These are phyloP conservation scores for Penicillium sp. DNA, from an alignment of 2,329 filamentous ascomycete genomes.

Conservation along the genomic window DNA sequence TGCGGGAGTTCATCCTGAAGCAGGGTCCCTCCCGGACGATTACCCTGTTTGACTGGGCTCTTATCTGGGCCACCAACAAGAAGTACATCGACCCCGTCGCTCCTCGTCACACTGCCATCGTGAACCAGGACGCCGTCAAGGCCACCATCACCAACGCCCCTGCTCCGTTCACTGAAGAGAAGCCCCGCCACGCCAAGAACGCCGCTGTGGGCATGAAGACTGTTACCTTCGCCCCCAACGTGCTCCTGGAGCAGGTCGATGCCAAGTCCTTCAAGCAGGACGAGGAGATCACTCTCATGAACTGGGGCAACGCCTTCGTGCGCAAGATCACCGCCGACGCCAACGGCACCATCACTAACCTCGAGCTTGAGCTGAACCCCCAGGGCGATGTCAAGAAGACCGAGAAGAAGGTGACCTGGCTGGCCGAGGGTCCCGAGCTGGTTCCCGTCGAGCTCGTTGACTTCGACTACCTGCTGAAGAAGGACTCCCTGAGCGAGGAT, in stretches of 20 bases:
- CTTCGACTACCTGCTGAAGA: conserved; percentile 93
- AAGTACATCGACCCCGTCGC: conserved; percentile 78
- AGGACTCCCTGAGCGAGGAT: conserved; percentile 89
- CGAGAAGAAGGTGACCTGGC: conserved; percentile 95
- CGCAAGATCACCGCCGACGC: conserved; percentile 51
- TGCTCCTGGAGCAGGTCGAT: conserved; percentile 85
- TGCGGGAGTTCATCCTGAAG: conserved; percentile 54
- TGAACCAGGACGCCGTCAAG: conserved; percentile 70
- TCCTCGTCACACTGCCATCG: conserved; percentile 72
- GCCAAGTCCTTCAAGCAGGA: conserved; percentile 76
- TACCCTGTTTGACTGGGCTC: conserved; percentile 53
- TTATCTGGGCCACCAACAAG: conserved; percentile 66
- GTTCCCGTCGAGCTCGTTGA: conserved; percentile 85
- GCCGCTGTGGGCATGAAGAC: conserved; percentile 80
- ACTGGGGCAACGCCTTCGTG: conserved; percentile 72
- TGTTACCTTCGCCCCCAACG: conserved; percentile 72
- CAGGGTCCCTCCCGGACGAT: conserved; percentile 54
- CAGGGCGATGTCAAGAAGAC: conserved; percentile 93
- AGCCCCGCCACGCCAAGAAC: conserved; percentile 89
- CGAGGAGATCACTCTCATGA: conserved; percentile 95
- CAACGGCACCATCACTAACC: conserved; percentile 62
- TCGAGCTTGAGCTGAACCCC: conserved; percentile 85
- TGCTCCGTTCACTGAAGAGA: conserved; percentile 68
- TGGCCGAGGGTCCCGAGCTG: conserved; percentile 75
- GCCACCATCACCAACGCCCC: conserved; percentile 69